Evolutionary conservation across 2,329 filamentous ascomycete genomes (phyloP).

Genomic region (Hypoxylon sp.): DNA sequence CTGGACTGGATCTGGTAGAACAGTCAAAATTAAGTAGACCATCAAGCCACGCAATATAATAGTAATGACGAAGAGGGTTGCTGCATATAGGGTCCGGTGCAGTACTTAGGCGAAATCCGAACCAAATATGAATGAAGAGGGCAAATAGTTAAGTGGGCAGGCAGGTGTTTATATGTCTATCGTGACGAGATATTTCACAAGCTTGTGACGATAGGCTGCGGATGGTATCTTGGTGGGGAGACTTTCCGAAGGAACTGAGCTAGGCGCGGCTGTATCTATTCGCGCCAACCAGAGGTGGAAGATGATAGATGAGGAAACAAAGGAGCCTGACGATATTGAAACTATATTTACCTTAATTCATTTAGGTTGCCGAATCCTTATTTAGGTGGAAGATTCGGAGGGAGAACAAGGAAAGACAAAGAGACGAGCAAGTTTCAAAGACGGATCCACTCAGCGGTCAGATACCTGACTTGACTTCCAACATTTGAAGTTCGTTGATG

Average conservation of each 20-base stretch:
- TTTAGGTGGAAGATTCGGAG: neutral
- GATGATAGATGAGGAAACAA: conserved; percentile 16
- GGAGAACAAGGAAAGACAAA: conserved; percentile 1
- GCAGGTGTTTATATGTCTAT: conserved; percentile 12
- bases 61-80: conserved; percentile 12
- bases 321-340: neutral
- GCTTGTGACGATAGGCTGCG: conserved; percentile 18
- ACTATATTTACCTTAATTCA: neutral
- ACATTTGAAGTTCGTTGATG: conserved; percentile 1
- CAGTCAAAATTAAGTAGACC: conserved; percentile 23
- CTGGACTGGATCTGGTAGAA: conserved; percentile 40
- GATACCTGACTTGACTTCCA: conserved; percentile 2
- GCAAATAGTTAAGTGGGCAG: neutral
- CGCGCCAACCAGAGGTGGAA: conserved; percentile 26
- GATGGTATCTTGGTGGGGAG: conserved; percentile 24
- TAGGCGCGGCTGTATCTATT: conserved; percentile 20
- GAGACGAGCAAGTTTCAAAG: conserved; percentile 4
- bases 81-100: conserved; percentile 27
- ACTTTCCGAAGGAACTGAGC: conserved; percentile 9
- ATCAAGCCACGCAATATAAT: conserved; percentile 39
- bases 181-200: conserved; percentile 14
- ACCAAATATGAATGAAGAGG: conserved; percentile 1
- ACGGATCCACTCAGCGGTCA: conserved; percentile 8
- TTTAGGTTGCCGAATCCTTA: neutral
- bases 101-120: conserved; percentile 38